Evolutionary conservation across 768 basidiomycete species (phyloP).

Genomic region (Boletus speciosus): DNA sequence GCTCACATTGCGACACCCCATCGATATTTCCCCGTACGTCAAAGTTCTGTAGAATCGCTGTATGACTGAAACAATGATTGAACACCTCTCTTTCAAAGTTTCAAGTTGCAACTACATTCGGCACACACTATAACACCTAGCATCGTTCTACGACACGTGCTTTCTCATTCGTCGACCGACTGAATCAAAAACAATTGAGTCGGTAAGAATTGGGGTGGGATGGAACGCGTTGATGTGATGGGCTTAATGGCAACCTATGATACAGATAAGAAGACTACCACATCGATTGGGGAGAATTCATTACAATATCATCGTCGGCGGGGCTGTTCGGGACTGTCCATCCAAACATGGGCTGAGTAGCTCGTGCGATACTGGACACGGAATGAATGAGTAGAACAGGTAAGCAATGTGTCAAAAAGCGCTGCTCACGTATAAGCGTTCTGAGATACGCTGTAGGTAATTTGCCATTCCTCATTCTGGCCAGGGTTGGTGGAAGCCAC

Average conservation of each 20-base stretch:
- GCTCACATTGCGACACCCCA: too few relatives aligned
- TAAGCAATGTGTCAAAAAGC: too few relatives aligned
- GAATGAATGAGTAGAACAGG: not conserved
- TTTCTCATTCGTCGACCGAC: not conserved
- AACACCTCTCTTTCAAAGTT: not conserved
- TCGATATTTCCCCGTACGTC: too few relatives aligned
- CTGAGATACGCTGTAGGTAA: not conserved
- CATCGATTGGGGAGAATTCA: not conserved
- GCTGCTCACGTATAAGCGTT: not conserved
- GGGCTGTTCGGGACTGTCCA: not conserved
- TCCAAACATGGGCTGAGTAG: not conserved
- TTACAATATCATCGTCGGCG: not conserved
- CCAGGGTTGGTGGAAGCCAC: too few relatives aligned
- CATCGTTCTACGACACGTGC: not conserved
- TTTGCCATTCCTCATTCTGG: too few relatives aligned
- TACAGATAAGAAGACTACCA: not conserved
- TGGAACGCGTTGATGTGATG: not conserved
- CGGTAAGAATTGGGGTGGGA: not conserved
- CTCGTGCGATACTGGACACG: not conserved
- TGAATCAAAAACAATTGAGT: not conserved
- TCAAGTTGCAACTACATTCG: not conserved
- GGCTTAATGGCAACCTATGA: not conserved
- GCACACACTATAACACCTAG: not conserved
- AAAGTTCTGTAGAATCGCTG: not conserved
- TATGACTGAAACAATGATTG: not conserved